These are phyloP conservation scores for Galerina marginata DNA, from an alignment of 768 basidiomycete genomes.

Conservation along the genomic window DNA sequence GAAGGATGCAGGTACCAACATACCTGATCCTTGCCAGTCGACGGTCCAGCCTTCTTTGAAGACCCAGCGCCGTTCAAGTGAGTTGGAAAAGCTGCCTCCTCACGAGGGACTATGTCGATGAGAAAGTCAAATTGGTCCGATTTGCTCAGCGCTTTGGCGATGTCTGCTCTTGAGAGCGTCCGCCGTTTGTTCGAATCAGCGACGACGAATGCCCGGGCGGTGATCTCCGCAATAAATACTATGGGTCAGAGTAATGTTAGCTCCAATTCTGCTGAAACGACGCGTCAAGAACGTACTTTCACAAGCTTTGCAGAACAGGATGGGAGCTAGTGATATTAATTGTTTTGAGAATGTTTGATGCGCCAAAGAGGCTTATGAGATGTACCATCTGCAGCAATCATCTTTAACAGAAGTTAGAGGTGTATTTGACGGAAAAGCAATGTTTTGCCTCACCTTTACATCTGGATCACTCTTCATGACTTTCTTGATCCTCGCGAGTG, in stretches of 20 bases:
- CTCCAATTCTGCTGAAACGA: background rate
- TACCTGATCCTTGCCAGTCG: too few relatives aligned
- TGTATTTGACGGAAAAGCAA: background rate
- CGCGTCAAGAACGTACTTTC: constrained; percentile 72
- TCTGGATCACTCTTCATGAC: constrained; percentile 99
- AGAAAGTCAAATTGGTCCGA: constrained; percentile 98
- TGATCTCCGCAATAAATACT: constrained; percentile 99
- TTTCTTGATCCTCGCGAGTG: constrained; percentile 96
- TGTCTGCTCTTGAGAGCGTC: constrained; percentile 92
- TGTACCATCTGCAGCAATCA: constrained; percentile 96
- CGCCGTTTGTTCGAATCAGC: constrained; percentile 96
- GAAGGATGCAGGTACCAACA: too few relatives aligned
- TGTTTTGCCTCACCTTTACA: constrained; percentile 73
- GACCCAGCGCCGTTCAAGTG: background rate
- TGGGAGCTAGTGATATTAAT: constrained; percentile 64
- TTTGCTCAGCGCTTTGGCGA: constrained; percentile 89
- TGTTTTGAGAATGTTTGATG: background rate
- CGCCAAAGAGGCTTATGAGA: constrained; percentile 17
- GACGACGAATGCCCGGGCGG: constrained; percentile 92
- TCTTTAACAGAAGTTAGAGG: constrained; percentile 49
- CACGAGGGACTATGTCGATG: constrained; percentile 93
- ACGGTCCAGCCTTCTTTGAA: too few relatives aligned
- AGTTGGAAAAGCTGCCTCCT: constrained; percentile 54
- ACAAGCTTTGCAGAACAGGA: constrained; percentile 97
- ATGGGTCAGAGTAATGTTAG: background rate